Base-by-base conservation (phyloP, 2,329 filamentous ascomycete genomes). In the Botrytis fabae region DNA sequence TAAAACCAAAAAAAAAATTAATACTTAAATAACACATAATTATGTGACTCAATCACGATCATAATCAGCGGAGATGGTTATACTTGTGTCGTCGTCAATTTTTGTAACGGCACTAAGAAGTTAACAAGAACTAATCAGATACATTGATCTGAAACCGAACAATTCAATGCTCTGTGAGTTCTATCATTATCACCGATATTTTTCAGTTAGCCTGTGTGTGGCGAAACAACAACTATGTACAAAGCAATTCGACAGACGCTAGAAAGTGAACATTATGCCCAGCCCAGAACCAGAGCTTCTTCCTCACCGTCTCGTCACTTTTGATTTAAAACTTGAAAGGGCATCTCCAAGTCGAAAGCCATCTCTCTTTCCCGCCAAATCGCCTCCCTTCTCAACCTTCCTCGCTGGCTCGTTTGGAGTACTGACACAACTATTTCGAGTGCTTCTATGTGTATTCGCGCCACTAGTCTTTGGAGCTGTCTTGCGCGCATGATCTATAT, bases 371-470 rank as follows among this genome's bases (percentile, higher is more conserved):
- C 22, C 20, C 1, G 20, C 2, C 7, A 32, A 25, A 60, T 32
- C 0, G 20, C 2, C 32, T 14, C 4, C 22, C 57, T 35, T 38
- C 14, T 18, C 2, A 57, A 4, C 0, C 0, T 14, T 38, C 20
- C 25, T 61, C 32, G 10, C 59, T 16, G 32, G 32, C 10, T 61
- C 4, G 12, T n/a, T 61, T 2, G 6, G 1, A 10, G 22, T 16
- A 35, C 10, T 1, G 6, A 4, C 12, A 18, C 9, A 22, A 5
- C 2, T 22, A 2, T 38, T 61, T 16, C 14, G 22, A 61, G 12
- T 8, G 14, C 14, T 61, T 40, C 32, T 16, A 22, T 18, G 22
- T 25, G 22, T 4, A 16, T 16, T 7, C 35, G 10, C 1, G 20
- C 8, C 20, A 16, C 20, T 38, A 3, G 32, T 9, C 5, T 25